Evolutionary conservation across 2,329 filamentous ascomycete genomes (phyloP).

Genomic region (Gnomoniopsis smithogilvyi): DNA sequence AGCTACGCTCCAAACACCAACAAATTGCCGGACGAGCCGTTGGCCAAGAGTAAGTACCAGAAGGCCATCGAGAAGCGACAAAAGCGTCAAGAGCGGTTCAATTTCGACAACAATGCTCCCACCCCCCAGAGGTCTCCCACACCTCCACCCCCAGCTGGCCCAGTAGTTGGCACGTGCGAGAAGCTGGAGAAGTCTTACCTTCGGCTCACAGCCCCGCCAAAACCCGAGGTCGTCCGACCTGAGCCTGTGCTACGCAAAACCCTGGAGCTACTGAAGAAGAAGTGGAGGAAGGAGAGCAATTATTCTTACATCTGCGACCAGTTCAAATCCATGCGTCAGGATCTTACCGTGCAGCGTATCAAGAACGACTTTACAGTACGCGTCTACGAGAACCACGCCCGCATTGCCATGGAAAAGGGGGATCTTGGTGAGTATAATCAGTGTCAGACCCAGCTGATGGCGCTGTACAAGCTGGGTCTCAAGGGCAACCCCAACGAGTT

Average conservation of each 20-base stretch:
- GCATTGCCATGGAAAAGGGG: constrained; percentile 95
- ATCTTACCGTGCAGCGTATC: constrained; percentile 96
- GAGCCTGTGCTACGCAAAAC: constrained; percentile 77
- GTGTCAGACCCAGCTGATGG: constrained; percentile 96
- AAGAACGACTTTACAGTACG: constrained; percentile 94
- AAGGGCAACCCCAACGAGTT: constrained; percentile 93
- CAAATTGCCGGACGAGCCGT: constrained; percentile 37
- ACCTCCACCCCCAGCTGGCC: constrained; percentile 58
- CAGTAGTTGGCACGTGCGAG: constrained; percentile 82
- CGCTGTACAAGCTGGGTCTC: constrained; percentile 81
- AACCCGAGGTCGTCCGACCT: constrained; percentile 84
- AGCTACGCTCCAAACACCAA: constrained; percentile 56
- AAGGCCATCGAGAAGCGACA: constrained; percentile 84
- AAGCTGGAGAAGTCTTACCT: constrained; percentile 91
- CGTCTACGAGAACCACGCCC: constrained; percentile 96
- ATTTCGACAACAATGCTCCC: constrained; percentile 58
- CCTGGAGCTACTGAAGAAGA: constrained; percentile 84
- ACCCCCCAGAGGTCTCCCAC: constrained; percentile 49
- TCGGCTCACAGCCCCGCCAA: constrained; percentile 85
- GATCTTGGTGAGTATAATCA: constrained; percentile 99
- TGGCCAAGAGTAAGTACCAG: constrained; percentile 76
- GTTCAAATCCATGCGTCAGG: constrained; percentile 97
- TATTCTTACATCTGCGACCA: constrained; percentile 98
- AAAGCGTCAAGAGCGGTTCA: constrained; percentile 66
- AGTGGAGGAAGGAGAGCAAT: constrained; percentile 91